Evolutionary conservation across 768 basidiomycete species (phyloP), one percentile per base, ranked within the genome.

Genomic region (Lentinula lateritia): DNA sequence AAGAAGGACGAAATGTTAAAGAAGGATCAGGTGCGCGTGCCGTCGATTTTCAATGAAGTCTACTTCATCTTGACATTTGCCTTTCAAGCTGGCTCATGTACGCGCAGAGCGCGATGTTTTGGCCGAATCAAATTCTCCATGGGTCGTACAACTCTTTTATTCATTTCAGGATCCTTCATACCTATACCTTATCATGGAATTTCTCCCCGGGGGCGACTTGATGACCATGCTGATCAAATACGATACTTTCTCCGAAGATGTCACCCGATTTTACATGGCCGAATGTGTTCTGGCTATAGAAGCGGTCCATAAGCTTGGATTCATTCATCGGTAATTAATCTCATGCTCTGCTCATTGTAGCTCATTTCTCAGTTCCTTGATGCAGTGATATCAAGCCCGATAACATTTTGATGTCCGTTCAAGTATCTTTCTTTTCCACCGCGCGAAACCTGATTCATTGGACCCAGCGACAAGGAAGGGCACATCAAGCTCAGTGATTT

Each of bases 181-280:
- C 67, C 83, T 99, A 28, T 99, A 98, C 76, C 81, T 99, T 59
- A 91, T 98, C 78, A 98, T 98, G 97, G 97, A 98, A 76, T 99
- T 96, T 74, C 80, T 99, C 50, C 95, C 96, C 60, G 97, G 97
- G 50, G 97, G 97, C 36, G 97, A 99, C 72, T 80, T 98, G 63
- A 98, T 99, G 97, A 97, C 95, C 4, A 98, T 98, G 96, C 81
- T 98, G 61, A 98, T 98, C 81, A 98, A 98, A 75, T 98, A 98
- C 75, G 97, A 98, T 72, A 97, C 95, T 0, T 98, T 98, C 75
- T 92, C 92, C 0, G 96, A 98, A 75, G 97, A 98, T 68, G 96
- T 98, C 13, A 94, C 94, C 60, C 84, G 96, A 57, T 98, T 98
- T 74, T 98, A 99, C 75, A 93, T 99, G 70, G 97, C 97, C n/a